phyloP scores from a whole-genome alignment of 768 basidiomycete species.

The Hydnomerulius pinastri region DNA sequence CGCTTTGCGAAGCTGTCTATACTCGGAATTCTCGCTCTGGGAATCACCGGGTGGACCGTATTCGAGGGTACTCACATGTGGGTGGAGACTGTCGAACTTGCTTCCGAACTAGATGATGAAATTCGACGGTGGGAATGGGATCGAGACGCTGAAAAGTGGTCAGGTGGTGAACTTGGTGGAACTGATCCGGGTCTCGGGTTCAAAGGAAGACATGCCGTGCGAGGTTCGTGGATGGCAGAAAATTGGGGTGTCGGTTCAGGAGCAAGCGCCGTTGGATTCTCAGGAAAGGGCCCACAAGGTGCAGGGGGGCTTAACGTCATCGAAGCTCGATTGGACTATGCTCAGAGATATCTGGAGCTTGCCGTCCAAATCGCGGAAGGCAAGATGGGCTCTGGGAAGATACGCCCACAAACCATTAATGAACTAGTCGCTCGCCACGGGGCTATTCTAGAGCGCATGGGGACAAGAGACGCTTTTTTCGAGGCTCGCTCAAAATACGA shows the following conservation, averaged over 20 bases:
- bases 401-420: conserved; percentile 52
- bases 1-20: conserved; percentile 54
- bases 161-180: conserved; percentile 57
- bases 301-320: conserved; percentile 44
- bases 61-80: conserved; percentile 62
- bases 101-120: conserved; percentile 51
- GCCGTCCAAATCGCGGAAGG: conserved; percentile 50
- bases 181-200: conserved; percentile 74
- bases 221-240: conserved; percentile 72
- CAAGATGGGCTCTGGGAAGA: conserved; percentile 36
- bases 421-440: conserved; percentile 61
- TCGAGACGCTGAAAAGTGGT: conserved; percentile 61
- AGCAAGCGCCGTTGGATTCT: conserved; percentile 38
- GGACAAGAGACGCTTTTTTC: conserved; percentile 47
- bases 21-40: conserved; percentile 44
- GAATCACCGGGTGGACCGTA: conserved; percentile 44
- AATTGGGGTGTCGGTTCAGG: conserved; percentile 58
- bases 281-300: conserved; percentile 31
- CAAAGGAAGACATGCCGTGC: conserved; percentile 58
- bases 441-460: conserved; percentile 60
- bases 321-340: conserved; percentile 55
- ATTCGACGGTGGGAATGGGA: conserved; percentile 69
- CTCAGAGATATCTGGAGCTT: conserved; percentile 53
- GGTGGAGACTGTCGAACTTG: conserved; percentile 59
- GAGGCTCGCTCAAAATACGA: conserved; percentile 60